phyloP scores from a whole-genome alignment of 1,284 basidiomycete genomes.

The Ceratobasidium sp. region DNA sequence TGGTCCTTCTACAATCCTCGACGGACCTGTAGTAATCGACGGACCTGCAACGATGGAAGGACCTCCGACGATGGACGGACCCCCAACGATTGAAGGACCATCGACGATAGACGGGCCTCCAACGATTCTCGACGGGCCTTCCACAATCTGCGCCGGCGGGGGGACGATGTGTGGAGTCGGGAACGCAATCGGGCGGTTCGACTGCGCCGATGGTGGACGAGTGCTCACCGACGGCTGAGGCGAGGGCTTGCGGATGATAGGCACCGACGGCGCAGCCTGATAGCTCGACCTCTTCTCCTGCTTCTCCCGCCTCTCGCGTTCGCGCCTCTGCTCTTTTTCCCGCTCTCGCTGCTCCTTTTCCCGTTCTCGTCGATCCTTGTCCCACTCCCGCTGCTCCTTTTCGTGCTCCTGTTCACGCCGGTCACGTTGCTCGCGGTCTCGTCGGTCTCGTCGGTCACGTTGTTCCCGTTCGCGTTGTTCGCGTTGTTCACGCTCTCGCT shows the following conservation, averaged over 20 bases:
- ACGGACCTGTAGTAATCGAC: background rate
- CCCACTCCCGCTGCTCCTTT: background rate
- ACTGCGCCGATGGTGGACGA: background rate
- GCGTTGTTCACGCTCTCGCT: background rate
- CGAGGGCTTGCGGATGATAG: constrained; percentile 24
- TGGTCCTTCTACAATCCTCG: background rate
- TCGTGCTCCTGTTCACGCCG: background rate
- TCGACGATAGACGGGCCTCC: background rate
- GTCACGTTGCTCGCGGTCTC: constrained; percentile 19
- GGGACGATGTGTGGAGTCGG: constrained; percentile 16
- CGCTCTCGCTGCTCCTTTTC: background rate
- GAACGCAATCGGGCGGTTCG: constrained; percentile 18
- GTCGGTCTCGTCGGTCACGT: background rate
- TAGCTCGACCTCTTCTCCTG: constrained; percentile 3
- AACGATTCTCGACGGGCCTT: background rate
- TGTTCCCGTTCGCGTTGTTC: constrained; percentile 20
- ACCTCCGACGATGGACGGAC: background rate
- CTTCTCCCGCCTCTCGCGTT: background rate
- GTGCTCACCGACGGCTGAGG: background rate
- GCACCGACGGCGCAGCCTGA: constrained; percentile 11
- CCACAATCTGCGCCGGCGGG: background rate
- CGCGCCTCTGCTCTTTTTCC: constrained; percentile 1
- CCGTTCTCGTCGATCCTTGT: background rate
- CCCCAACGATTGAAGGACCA: constrained; percentile 3
- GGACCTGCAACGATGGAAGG: constrained; percentile 2